phyloP scores from a whole-genome alignment of 805 yeast genomes.

The Maudiozyma turicensis region DNA sequence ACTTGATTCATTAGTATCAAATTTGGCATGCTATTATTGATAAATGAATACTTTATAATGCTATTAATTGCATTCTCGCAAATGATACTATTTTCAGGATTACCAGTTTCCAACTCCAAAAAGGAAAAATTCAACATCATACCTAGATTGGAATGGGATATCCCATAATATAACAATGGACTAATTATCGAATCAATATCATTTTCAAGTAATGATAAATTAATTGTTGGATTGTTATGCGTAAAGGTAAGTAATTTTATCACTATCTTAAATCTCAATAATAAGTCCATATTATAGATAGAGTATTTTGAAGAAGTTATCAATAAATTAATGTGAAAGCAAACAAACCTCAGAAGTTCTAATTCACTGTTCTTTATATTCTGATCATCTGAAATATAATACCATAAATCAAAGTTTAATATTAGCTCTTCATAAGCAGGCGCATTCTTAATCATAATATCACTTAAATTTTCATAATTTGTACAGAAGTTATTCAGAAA shows the following conservation, averaged over 20 bases:
- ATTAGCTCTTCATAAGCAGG: constrained; percentile 49
- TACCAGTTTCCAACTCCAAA: constrained; percentile 36
- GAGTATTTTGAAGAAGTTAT: constrained; percentile 43
- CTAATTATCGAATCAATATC: constrained; percentile 14
- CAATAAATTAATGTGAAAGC: constrained; percentile 51
- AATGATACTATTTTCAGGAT: constrained; percentile 17
- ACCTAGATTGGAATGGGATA: constrained; percentile 44
- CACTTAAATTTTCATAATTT: constrained; percentile 38
- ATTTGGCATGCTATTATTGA: constrained; percentile 35
- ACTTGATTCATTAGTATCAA: constrained; percentile 37
- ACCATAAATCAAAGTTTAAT: constrained; percentile 57
- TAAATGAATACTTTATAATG: constrained; percentile 30
- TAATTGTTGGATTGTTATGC: constrained; percentile 28
- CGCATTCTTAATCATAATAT: constrained; percentile 48
- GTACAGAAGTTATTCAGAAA: constrained; percentile 50
- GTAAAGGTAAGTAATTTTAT: constrained; percentile 25
- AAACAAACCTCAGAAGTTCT: constrained; percentile 42
- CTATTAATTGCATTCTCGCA: constrained; percentile 26
- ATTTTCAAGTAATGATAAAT: constrained; percentile 13
- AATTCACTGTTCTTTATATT: constrained; percentile 4
- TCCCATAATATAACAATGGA: constrained; percentile 35
- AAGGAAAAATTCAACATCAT: constrained; percentile 42
- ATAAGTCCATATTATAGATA: constrained; percentile 41
- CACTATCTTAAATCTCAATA: constrained; percentile 43
- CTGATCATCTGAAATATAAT: constrained; percentile 12